These are phyloP conservation scores for Sporothrix brasiliensis DNA, from an alignment of 2,329 filamentous ascomycete species.

Conservation along the genomic window DNA sequence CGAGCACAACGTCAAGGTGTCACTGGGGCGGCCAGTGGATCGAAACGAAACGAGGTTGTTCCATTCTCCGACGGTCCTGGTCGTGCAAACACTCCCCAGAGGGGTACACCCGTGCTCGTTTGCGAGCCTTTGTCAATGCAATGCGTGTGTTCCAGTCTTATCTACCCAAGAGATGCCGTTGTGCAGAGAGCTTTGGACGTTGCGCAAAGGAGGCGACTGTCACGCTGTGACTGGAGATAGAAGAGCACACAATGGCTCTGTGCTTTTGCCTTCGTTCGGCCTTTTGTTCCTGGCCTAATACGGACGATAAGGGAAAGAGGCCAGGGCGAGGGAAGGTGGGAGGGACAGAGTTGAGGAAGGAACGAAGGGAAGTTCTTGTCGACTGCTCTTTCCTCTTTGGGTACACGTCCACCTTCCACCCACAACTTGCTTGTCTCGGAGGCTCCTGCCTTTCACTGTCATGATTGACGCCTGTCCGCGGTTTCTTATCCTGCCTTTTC, in stretches of 20 bases:
- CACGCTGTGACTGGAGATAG: not conserved
- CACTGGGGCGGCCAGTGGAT: not conserved
- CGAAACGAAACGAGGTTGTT: constrained; percentile 18
- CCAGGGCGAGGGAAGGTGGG: not conserved
- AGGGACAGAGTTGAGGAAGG: constrained; percentile 4
- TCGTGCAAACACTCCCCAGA: not conserved
- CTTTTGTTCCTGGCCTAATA: not conserved
- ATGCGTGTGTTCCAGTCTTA: not conserved
- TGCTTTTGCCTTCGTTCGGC: not conserved
- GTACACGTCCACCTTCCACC: not conserved
- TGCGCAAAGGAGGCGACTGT: constrained; percentile 1
- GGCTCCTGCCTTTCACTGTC: not conserved
- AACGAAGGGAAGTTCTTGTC: not conserved
- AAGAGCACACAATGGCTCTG: not conserved
- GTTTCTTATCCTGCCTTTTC: not conserved
- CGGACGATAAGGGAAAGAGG: constrained; percentile 15
- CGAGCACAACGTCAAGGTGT: not conserved
- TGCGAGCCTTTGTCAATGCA: not conserved
- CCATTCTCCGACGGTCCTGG: constrained; percentile 4
- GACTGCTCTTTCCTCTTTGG: constrained; percentile 10
- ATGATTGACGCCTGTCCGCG: not conserved
- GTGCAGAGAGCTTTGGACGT: not conserved
- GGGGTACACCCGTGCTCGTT: not conserved
- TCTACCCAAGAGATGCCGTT: not conserved
- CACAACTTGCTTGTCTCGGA: not conserved